phyloP scores from a whole-genome alignment of 441 rosid genomes.

The Melastoma candidum region DNA sequence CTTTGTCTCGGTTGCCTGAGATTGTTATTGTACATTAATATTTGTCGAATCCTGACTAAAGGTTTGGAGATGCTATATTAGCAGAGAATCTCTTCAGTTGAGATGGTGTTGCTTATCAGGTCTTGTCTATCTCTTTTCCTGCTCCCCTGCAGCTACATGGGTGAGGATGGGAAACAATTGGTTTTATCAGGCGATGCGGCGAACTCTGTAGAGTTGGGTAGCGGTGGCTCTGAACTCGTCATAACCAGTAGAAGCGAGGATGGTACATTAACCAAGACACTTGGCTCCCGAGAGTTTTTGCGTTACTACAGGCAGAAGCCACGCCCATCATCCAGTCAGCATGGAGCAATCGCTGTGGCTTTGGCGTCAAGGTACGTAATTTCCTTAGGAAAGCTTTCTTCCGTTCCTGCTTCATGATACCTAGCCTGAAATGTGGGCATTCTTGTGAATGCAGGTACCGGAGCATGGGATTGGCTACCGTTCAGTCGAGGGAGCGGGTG shows the following conservation, averaged over 20 bases:
- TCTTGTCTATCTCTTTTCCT: neutral
- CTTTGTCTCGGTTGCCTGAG: neutral
- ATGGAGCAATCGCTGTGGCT: slow-evolving; percentile 42
- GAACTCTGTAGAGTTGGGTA: slow-evolving; percentile 48
- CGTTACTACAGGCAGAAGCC: slow-evolving; percentile 94
- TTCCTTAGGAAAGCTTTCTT: neutral
- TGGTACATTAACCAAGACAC: slow-evolving; percentile 42
- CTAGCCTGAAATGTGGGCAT: neutral
- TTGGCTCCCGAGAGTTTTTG: slow-evolving; percentile 84
- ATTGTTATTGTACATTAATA: neutral
- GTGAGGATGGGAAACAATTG: slow-evolving; percentile 64
- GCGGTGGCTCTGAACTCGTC: slow-evolving; percentile 79
- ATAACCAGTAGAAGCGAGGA: slow-evolving; percentile 48
- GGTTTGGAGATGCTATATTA: too few relatives aligned
- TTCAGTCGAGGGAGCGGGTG: slow-evolving; percentile 61
- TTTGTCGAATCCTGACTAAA: too few relatives aligned
- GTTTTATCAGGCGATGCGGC: slow-evolving; percentile 45
- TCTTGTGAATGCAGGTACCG: neutral
- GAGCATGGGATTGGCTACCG: slow-evolving; percentile 73
- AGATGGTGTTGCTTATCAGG: slow-evolving; percentile 1
- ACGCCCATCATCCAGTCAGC: slow-evolving; percentile 57
- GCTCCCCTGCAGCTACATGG: slow-evolving; percentile 43
- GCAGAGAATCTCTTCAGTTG: neutral
- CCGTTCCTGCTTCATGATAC: neutral
- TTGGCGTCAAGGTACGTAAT: slow-evolving; percentile 54